Conservation (phyloP, 805 yeast genomes). For the Saccharomycopsis lassenensis region DNA sequence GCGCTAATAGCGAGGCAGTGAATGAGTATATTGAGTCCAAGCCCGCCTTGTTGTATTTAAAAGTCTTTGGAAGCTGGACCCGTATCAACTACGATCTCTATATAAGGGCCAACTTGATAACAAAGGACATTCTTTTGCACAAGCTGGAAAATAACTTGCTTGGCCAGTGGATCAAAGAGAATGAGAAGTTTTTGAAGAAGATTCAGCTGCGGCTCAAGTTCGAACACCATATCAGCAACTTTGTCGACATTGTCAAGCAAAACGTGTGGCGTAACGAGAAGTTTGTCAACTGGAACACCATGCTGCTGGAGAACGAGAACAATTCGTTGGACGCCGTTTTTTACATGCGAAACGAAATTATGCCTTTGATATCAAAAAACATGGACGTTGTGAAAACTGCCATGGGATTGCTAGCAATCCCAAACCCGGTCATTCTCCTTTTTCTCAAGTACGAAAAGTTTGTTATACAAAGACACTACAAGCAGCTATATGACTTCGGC, state of each 20-base stretch:
- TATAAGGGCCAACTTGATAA: slow-evolving; percentile 10
- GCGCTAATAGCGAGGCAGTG: slow-evolving; percentile 3
- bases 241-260: slow-evolving; percentile 11
- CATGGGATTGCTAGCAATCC: slow-evolving; percentile 14
- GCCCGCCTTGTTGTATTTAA: slow-evolving; percentile 12
- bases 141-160: slow-evolving; percentile 7
- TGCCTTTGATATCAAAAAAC: slow-evolving; percentile 10
- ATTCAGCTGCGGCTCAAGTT: slow-evolving; percentile 15
- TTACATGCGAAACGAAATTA: slow-evolving; percentile 13
- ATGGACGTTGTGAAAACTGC: slow-evolving; percentile 12
- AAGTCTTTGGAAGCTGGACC: slow-evolving; percentile 1
- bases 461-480: slow-evolving; percentile 9
- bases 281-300: neutral
- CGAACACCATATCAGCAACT: slow-evolving; percentile 9
- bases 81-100: slow-evolving; percentile 14
- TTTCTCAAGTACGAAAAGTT: slow-evolving; percentile 17
- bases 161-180: slow-evolving; percentile 14
- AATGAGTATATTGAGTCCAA: slow-evolving; percentile 7
- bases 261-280: slow-evolving; percentile 4
- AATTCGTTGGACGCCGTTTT: slow-evolving; percentile 11
- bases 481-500: slow-evolving; percentile 4
- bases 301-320: neutral
- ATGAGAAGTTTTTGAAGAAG: slow-evolving; percentile 17
- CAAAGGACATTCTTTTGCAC: slow-evolving; percentile 11
- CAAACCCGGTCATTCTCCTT: slow-evolving; percentile 8